Evolutionary conservation across 2,329 filamentous ascomycete species (phyloP), one percentile per base, ranked within the genome.

Genomic region (Aspergillus neotritici): DNA sequence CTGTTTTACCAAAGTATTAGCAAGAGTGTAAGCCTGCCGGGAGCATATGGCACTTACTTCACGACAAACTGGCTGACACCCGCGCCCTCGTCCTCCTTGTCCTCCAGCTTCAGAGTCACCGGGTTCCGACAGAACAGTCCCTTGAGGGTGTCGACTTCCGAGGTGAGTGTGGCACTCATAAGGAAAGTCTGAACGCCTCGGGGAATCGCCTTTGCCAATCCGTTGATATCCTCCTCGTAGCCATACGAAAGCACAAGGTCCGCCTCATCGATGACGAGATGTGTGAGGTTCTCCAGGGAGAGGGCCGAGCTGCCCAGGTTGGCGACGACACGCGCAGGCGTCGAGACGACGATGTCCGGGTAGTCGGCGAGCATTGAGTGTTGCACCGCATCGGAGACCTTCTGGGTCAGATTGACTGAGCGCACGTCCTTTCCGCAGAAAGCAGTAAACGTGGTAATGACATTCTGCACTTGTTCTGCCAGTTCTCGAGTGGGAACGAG

Each of bases 401-500:
- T 94, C 61, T 93, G 86, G 14, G 89, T 91, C 42, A 98, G 75
- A 63, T 96, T 97, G 60, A 90, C 81, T 33, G 82, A 81, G 46
- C 84, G 80, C 13, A 97, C 74, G 48, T 91, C 84, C 63, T 94
- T 90, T 31, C 84, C 82, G 66, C 89, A 95, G 64, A 90, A 96
- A 13, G 81, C 74, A 9, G 87, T 79, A 56, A 96, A 85, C 8
- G 81, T 76, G 49, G 86, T 82, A 50, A 94, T 79, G 10, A 83
- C 79, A 63, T 86, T 89, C 55, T 83, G 79, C 37, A 97, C 87
- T 67, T 98, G 93, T 48, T 91, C 86, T 49, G 91, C 91, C 43
- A 98, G 83, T 67, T 98, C 93, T 65, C 88, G 84, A 3, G 93
- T 97, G 2, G 93, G 93, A 1, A 97, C 90, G 11, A 98, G 82